These are phyloP conservation scores for Posidonia oceanica DNA, from an alignment of 116 monocot species.

Conservation along the genomic window DNA sequence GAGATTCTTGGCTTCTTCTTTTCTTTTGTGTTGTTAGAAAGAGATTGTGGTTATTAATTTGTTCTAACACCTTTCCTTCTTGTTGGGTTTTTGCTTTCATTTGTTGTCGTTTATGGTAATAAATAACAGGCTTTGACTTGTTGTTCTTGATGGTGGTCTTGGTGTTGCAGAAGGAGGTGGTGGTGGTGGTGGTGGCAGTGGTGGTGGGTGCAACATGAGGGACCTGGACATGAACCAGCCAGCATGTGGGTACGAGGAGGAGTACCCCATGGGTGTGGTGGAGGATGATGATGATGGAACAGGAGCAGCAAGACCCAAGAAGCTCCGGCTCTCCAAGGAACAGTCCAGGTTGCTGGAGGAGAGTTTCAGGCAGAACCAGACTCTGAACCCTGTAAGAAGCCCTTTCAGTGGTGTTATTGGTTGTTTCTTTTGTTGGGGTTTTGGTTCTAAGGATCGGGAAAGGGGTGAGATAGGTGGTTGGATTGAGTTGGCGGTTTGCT, in stretches of 20 bases:
- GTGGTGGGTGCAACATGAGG: constrained; percentile 24
- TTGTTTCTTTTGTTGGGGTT: too few relatives aligned
- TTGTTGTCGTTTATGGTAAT: too few relatives aligned
- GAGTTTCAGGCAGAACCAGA: constrained; percentile 63
- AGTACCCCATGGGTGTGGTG: constrained; percentile 22
- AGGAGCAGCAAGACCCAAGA: constrained; percentile 26
- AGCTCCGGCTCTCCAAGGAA: constrained; percentile 64
- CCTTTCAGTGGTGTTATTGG: not conserved
- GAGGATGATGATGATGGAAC: constrained; percentile 32
- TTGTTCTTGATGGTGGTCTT: too few relatives aligned
- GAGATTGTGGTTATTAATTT: not conserved
- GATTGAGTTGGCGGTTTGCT: too few relatives aligned
- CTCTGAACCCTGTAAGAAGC: constrained; percentile 41
- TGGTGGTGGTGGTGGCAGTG: constrained; percentile 4
- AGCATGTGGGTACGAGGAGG: constrained; percentile 36
- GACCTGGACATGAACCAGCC: constrained; percentile 68
- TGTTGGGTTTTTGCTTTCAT: too few relatives aligned
- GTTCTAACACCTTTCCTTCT: too few relatives aligned
- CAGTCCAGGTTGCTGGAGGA: constrained; percentile 62
- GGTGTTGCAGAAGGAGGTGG: too few relatives aligned
- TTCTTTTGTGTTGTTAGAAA: not conserved
- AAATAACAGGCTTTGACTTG: too few relatives aligned
- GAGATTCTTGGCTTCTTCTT: not conserved
- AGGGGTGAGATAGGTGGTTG: too few relatives aligned
- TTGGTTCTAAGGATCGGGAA: not conserved